Evolutionary conservation across 2,329 filamentous ascomycete species (phyloP), one percentile per base, ranked within the genome.

Genomic region (Claviceps paspali): DNA sequence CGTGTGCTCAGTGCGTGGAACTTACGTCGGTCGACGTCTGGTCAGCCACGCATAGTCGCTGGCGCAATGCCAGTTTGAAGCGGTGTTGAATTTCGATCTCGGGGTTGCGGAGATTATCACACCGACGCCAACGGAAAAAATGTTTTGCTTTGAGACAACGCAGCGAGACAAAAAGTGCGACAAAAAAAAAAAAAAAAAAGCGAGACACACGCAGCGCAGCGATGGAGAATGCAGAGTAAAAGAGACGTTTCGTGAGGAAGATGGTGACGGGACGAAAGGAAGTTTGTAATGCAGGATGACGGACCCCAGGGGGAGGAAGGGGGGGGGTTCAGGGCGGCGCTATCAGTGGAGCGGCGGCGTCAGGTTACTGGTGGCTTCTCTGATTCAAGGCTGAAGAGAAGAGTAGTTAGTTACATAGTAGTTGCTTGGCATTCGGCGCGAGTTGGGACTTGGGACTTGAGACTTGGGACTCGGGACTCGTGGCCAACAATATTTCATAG

Each of bases 21-120:
- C 29, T 32, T 26, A 6, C 9, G 30, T 24, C 18, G 29, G 27
- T 24, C 18, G 29, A 29, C 11, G 28, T 26, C 21, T 36, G 31
- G n/a, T 30, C 29, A 33, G 18, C 21, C 38, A 42, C 39, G 40
- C 38, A 39, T 42, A 11, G 11, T 24, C 22, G 34, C 15, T 8
- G 23, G 22, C 18, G 21, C 36, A 12, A 28, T 28, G 22, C 11
- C 21, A 21, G 29, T 17, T 10, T 24, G 18, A 12, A 14, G 22
- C 28, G 12, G 22, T 19, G 12, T 37, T 9, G 21, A 9, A 6
- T 15, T n/a, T 14, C 29, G 8, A 18, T 11, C 29, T 29, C 30
- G 8, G n/a, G 12, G 9, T 38, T 33, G 33, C 29, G 29, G 14
- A 9, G 21, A 1, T 12, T 21, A 21, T 14, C 17, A 10, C 14